These are phyloP conservation scores for Rutstroemia sp. DNA, from an alignment of 2,329 filamentous ascomycete species.

Conservation along the genomic window DNA sequence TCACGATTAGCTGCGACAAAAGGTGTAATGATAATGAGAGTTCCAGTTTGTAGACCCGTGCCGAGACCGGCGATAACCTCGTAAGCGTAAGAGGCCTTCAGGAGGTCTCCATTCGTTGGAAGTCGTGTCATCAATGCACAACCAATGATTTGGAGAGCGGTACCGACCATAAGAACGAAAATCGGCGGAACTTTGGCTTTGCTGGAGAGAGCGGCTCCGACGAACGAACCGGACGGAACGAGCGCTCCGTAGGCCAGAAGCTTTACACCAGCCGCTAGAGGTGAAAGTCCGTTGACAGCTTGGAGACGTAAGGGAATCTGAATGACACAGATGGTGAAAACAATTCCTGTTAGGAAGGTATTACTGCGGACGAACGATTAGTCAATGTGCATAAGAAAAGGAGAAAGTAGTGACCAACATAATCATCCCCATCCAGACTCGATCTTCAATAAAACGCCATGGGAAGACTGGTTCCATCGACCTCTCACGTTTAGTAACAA, in stretches of 20 bases:
- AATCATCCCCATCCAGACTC: slow-evolving; percentile 3
- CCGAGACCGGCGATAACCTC: neutral
- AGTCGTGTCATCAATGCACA: neutral
- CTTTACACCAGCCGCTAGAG: neutral
- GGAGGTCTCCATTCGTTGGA: neutral
- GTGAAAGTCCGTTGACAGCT: neutral
- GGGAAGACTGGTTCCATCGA: neutral
- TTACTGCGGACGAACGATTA: neutral
- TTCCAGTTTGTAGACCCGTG: neutral
- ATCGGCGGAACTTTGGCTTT: neutral
- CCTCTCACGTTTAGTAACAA: neutral
- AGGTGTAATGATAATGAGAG: neutral
- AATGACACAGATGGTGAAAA: neutral
- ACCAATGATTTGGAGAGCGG: neutral
- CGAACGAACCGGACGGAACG: neutral
- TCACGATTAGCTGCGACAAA: neutral
- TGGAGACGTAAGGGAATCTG: neutral
- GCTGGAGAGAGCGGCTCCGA: neutral
- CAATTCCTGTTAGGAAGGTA: neutral
- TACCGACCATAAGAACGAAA: neutral
- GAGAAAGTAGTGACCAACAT: neutral
- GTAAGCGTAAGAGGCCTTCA: neutral
- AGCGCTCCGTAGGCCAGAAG: neutral
- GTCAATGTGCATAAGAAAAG: neutral
- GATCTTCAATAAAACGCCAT: neutral